These are phyloP conservation scores for Jasminum sambac DNA, from an alignment of 257 asterid species.

Conservation along the genomic window DNA sequence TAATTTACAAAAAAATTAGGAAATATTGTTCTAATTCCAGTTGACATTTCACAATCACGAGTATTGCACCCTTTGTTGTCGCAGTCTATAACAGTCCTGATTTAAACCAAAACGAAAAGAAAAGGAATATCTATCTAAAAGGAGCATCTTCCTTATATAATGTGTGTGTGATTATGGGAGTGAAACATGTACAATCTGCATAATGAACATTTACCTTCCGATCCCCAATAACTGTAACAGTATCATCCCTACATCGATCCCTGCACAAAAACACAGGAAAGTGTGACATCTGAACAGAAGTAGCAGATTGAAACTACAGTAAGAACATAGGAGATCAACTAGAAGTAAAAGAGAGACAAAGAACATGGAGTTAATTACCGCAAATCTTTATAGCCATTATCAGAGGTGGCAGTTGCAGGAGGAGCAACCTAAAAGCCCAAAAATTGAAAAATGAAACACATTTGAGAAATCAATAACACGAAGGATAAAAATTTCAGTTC, in stretches of 20 bases:
- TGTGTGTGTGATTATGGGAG: not conserved
- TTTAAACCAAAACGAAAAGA: too few species aligned
- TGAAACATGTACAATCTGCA: too few species aligned
- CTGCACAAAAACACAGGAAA: not conserved
- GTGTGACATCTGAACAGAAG: not conserved
- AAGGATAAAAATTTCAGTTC: not conserved
- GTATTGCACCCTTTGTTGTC: not conserved
- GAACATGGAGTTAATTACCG: not conserved
- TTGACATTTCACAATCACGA: not conserved
- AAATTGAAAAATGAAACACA: not conserved
- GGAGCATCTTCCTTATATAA: not conserved
- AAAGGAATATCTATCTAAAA: not conserved
- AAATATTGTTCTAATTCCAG: not conserved
- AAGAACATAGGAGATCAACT: not conserved
- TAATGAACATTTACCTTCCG: not conserved
- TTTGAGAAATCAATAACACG: not conserved
- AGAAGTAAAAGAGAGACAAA: not conserved
- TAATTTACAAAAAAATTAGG: not conserved
- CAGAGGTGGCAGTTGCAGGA: not conserved
- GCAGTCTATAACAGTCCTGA: too few species aligned
- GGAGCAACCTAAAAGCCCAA: conserved; percentile 5
- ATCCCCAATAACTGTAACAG: not conserved
- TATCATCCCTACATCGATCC: conserved; percentile 1
- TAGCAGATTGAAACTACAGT: not conserved
- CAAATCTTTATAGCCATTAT: not conserved